phyloP scores from a whole-genome alignment of 164 flowering plant species.

The Vitis rotundifolia region DNA sequence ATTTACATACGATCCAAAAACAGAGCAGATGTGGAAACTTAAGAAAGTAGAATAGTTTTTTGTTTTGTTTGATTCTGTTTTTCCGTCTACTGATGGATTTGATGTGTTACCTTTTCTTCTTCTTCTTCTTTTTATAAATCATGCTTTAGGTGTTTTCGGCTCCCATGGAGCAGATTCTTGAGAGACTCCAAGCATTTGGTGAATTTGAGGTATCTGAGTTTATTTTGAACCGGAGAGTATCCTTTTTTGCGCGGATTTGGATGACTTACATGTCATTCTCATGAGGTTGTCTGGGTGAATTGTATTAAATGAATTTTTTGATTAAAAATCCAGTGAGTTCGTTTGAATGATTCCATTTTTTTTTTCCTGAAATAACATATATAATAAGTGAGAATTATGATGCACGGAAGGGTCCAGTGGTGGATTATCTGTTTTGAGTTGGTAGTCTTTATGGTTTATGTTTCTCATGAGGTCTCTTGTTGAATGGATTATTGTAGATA shows the following conservation, averaged over 20 bases:
- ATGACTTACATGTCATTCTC: no score
- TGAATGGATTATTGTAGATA: constrained; percentile 46
- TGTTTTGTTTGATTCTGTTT: not conserved
- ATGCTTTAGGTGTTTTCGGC: constrained; percentile 68
- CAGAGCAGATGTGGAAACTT: not conserved
- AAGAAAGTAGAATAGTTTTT: not conserved
- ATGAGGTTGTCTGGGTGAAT: no score
- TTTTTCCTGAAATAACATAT: no score
- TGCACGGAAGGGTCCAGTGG: no score
- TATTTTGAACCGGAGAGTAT: not conserved
- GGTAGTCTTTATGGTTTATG: not conserved
- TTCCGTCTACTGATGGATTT: no score
- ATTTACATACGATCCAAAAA: not conserved
- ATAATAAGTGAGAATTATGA: no score
- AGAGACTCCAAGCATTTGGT: constrained; percentile 74
- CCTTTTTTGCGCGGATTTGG: not conserved
- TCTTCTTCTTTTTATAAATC: not conserved
- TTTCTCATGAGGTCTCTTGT: constrained; percentile 7
- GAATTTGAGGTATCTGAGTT: constrained; percentile 77
- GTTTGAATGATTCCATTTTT: no score
- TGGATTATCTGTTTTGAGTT: not conserved
- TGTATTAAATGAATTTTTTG: no score
- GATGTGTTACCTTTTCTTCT: not conserved
- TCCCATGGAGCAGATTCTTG: constrained; percentile 65
- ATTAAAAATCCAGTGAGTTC: no score